Conservation (phyloP, 225 moss, liverwort and hornwort genomes). For the Bryoerythrophyllum caledonicum region DNA sequence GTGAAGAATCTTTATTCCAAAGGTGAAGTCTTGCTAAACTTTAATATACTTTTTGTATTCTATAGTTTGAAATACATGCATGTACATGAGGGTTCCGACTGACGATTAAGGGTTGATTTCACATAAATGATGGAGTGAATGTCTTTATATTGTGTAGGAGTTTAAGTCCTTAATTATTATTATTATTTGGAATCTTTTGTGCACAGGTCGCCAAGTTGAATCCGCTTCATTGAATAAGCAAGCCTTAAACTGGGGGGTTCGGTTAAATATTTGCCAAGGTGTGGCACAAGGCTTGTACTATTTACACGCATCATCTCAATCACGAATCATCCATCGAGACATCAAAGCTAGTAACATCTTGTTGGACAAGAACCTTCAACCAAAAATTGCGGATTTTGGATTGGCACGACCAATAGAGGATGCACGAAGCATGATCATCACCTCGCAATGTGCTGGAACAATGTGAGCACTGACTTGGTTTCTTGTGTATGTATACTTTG, state of each 20-base stretch:
- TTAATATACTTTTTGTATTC: no score
- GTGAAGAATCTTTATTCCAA: no score
- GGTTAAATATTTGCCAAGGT: no score
- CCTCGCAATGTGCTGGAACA: background rate
- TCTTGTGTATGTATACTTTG: no score
- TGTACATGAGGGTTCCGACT: no score
- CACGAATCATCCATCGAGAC: background rate
- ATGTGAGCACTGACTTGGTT: background rate
- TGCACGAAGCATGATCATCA: background rate
- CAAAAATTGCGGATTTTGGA: background rate
- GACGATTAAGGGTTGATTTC: no score
- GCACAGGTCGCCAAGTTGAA: background rate
- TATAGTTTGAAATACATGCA: no score
- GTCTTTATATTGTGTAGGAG: no score
- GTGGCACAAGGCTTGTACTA: background rate
- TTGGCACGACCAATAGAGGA: background rate
- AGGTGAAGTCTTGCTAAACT: no score
- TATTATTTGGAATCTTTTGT: no score
- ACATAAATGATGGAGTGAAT: no score
- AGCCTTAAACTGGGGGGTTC: background rate
- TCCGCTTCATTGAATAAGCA: background rate
- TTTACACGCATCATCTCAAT: background rate
- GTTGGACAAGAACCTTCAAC: background rate
- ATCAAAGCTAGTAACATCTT: background rate
- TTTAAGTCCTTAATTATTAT: no score